Evolutionary conservation across 116 monocot species (phyloP).

Genomic region (Dioscorea cayenensis): DNA sequence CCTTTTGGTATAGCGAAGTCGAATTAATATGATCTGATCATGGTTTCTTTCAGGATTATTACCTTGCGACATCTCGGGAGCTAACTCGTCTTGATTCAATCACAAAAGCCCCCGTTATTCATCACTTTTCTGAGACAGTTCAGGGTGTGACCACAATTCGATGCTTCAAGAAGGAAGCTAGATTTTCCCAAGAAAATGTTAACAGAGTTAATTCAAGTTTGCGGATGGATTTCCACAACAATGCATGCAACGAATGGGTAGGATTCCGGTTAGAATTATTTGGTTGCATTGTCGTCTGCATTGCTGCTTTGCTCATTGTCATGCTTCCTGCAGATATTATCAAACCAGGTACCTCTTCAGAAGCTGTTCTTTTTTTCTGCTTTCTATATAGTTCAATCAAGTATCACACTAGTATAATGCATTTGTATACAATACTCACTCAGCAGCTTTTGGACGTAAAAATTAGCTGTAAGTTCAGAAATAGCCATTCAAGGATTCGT

Average conservation of each 20-base stretch:
- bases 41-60: slow-evolving; percentile 57
- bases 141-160: slow-evolving; percentile 75
- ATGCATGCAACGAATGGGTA: slow-evolving; percentile 93
- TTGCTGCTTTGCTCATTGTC: slow-evolving; percentile 83
- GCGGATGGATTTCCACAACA: slow-evolving; percentile 95
- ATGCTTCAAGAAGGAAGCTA: slow-evolving; percentile 71
- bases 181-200: slow-evolving; percentile 61
- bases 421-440: too few relatives aligned
- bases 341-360: slow-evolving; percentile 55
- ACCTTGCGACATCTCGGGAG: slow-evolving; percentile 84
- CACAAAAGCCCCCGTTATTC: slow-evolving; percentile 98
- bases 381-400: too few relatives aligned
- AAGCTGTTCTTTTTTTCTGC: too few relatives aligned
- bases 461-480: too few relatives aligned
- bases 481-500: too few relatives aligned
- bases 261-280: slow-evolving; percentile 91
- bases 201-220: slow-evolving; percentile 75
- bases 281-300: slow-evolving; percentile 72
- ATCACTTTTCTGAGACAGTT: slow-evolving; percentile 97
- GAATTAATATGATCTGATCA: neutral
- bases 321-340: slow-evolving; percentile 67
- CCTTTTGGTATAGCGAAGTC: neutral
- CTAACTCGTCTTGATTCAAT: slow-evolving; percentile 95
- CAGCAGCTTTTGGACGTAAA: too few relatives aligned
- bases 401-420: too few relatives aligned